A percentile compares a stretch with the other conserved stretches of the same genome.
These are phyloP conservation scores for Phytomonas sp. DNA, from an alignment of 208 protist species.

Conservation along the genomic window DNA sequence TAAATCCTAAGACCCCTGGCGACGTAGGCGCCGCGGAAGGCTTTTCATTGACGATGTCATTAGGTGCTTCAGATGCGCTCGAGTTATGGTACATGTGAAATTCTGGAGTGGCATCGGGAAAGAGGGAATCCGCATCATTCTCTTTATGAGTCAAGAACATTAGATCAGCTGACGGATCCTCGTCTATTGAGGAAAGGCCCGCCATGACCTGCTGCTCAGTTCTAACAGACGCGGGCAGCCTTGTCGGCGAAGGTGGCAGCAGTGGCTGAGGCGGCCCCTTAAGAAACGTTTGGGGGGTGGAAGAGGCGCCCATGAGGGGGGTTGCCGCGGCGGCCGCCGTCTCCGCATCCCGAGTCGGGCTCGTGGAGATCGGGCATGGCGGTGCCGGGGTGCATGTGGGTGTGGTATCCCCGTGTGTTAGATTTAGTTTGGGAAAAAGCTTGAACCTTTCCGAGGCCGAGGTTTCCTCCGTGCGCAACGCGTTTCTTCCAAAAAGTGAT, in stretches of 20 bases:
- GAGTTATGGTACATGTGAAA: neutral
- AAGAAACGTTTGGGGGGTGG: neutral
- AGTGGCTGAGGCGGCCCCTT: constrained; percentile 3
- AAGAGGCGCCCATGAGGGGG: neutral
- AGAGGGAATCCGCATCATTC: neutral
- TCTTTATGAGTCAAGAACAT: neutral
- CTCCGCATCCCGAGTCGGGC: constrained; percentile 20
- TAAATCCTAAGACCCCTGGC: constrained; percentile 14
- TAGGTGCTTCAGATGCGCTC: neutral
- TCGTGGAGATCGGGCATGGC: constrained; percentile 30
- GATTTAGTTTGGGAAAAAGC: neutral
- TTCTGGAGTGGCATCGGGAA: neutral
- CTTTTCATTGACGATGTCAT: neutral
- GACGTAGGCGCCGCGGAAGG: neutral
- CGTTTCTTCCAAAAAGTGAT: constrained; percentile 18
- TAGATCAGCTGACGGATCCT: neutral
- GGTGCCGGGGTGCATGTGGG: constrained; percentile 13
- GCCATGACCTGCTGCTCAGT: neutral
- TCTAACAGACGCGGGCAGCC: neutral
- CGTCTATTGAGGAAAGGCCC: neutral
- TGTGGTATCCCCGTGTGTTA: constrained; percentile 2
- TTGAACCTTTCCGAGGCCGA: constrained; percentile 18
- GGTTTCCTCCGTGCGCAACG: constrained; percentile 34
- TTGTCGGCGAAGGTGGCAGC: neutral
- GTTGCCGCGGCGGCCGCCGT: neutral